These are phyloP conservation scores for Fraxinus platypoda DNA, from an alignment of 305 asterid genomes.

Conservation along the genomic window DNA sequence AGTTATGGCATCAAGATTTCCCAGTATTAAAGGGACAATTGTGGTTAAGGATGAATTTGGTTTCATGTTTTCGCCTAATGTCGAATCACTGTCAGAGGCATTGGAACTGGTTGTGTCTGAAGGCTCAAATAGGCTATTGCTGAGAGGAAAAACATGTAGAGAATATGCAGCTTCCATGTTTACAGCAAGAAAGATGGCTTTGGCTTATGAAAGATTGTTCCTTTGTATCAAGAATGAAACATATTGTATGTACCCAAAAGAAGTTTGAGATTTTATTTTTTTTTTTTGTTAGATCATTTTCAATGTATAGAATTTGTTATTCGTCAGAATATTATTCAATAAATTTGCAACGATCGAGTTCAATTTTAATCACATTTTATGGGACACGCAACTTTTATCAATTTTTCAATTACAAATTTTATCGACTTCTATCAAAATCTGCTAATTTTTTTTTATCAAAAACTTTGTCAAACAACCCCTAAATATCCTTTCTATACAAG, in stretches of 20 bases:
- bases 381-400: too few relatives aligned
- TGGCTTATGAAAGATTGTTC: slow-evolving; percentile 86
- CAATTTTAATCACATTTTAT: too few relatives aligned
- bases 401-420: too few relatives aligned
- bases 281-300: background rate
- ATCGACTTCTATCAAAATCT: too few relatives aligned
- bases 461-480: too few relatives aligned
- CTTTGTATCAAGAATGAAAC: slow-evolving; percentile 74
- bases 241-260: slow-evolving; percentile 57
- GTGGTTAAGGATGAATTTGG: slow-evolving; percentile 74
- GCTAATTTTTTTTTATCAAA: too few relatives aligned
- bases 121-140: slow-evolving; percentile 52
- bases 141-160: slow-evolving; percentile 70
- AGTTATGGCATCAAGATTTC: slow-evolving; percentile 82
- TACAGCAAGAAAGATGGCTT: slow-evolving; percentile 80
- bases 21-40: slow-evolving; percentile 83
- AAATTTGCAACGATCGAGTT: background rate
- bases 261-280: background rate
- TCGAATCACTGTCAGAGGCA: slow-evolving; percentile 58
- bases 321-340: background rate
- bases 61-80: slow-evolving; percentile 80
- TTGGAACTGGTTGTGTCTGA: slow-evolving; percentile 62
- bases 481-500: background rate
- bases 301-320: background rate
- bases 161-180: slow-evolving; percentile 78